Percentiles rank a stretch among this genome's conserved stretches.
Evolutionary conservation across 805 yeast genomes (phyloP).

Genomic region (Saccharomycopsis sp.): DNA sequence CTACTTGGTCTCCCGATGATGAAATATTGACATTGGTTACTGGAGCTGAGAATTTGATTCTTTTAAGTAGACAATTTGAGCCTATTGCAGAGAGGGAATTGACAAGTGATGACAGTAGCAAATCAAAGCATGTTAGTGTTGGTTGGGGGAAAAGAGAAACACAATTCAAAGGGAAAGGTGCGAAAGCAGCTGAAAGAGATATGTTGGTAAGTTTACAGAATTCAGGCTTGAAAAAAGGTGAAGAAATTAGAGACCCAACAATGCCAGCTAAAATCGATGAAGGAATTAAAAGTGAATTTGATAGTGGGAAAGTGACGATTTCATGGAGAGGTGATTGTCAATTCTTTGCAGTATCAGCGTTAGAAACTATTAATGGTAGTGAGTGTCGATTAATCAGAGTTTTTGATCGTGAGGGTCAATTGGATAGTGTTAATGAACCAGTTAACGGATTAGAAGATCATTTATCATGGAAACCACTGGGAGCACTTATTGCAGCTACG

Average conservation of each 20-base stretch:
- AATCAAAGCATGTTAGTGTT: slow-evolving; percentile 82
- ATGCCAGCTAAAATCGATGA: slow-evolving; percentile 64
- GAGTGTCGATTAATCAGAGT: slow-evolving; percentile 77
- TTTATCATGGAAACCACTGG: slow-evolving; percentile 87
- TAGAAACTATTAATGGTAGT: slow-evolving; percentile 44
- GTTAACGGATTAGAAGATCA: slow-evolving; percentile 71
- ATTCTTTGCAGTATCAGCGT: slow-evolving; percentile 59
- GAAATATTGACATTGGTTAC: slow-evolving; percentile 74
- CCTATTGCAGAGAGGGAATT: slow-evolving; percentile 62
- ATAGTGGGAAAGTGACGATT: slow-evolving; percentile 40
- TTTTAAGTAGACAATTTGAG: slow-evolving; percentile 73
- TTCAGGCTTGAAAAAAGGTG: slow-evolving; percentile 60
- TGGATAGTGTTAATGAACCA: slow-evolving; percentile 84
- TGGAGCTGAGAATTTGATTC: slow-evolving; percentile 47
- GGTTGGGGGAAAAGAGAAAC: slow-evolving; percentile 99
- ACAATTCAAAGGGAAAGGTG: slow-evolving; percentile 93
- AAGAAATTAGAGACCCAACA: slow-evolving; percentile 81
- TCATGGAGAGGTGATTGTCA: slow-evolving; percentile 98
- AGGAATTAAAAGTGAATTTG: slow-evolving; percentile 56
- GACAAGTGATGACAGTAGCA: slow-evolving; percentile 51
- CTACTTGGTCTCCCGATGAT: slow-evolving; percentile 88
- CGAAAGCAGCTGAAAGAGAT: slow-evolving; percentile 65
- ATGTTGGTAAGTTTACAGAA: slow-evolving; percentile 40
- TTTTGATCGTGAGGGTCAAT: slow-evolving; percentile 67
- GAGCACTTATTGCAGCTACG: slow-evolving; percentile 76